Evolutionary conservation across 2,329 filamentous ascomycete genomes (phyloP).

Genomic region (Neofusicoccum sp.): DNA sequence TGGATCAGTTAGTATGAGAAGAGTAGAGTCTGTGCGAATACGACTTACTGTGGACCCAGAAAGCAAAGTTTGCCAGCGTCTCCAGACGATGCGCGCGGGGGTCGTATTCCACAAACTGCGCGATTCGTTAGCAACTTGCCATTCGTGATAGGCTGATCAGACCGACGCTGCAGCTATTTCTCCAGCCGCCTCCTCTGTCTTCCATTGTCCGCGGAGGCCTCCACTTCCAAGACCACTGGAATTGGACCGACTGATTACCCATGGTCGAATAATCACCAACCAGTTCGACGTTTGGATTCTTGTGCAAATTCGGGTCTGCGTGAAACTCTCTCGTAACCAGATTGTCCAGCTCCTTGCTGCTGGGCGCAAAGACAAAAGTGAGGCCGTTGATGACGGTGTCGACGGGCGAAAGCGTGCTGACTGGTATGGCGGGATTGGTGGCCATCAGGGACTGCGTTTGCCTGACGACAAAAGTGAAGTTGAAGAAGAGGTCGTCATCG

Average conservation of each 20-base stretch:
- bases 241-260: conserved; percentile 79
- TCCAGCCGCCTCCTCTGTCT: conserved; percentile 88
- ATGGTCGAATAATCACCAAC: conserved; percentile 88
- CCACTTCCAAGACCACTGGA: conserved; percentile 98
- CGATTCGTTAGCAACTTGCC: not conserved
- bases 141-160: too few species aligned
- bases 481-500: conserved; percentile 90
- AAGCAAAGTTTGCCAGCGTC: conserved; percentile 87
- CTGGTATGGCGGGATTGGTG: conserved; percentile 38
- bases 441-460: conserved; percentile 50
- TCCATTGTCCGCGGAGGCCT: conserved; percentile 79
- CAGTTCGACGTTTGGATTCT: conserved; percentile 91
- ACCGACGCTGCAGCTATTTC: conserved; percentile 84
- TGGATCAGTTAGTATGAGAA: not conserved
- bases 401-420: conserved; percentile 25
- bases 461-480: conserved; percentile 82
- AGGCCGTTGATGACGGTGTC: conserved; percentile 84
- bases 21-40: not conserved
- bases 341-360: conserved; percentile 83
- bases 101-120: conserved; percentile 92
- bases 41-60: conserved; percentile 80
- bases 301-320: conserved; percentile 94
- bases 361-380: conserved; percentile 89
- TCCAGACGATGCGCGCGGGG: conserved; percentile 85
- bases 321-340: conserved; percentile 94